Evolutionary conservation across 2,329 filamentous ascomycete species (phyloP).

Genomic region (Hypoxylon rubiginosum): DNA sequence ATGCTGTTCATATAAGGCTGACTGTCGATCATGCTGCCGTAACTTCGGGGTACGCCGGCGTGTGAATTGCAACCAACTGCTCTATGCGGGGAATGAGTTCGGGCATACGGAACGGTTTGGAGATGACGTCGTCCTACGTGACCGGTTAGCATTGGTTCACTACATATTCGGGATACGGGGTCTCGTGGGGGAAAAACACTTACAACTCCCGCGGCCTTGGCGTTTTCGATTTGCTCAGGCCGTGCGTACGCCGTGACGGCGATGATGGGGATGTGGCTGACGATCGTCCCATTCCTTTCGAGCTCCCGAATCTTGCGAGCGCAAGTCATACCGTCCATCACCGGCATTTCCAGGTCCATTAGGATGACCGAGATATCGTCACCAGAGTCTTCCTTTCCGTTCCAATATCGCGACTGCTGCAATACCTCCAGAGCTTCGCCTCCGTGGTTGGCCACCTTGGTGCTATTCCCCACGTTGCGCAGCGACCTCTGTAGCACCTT

Average conservation of each 20-base stretch:
- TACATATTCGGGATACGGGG: too few species aligned
- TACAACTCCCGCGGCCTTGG: conserved; percentile 80
- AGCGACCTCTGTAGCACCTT: conserved; percentile 73
- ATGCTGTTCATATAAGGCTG: conserved; percentile 3
- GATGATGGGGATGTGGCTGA: conserved; percentile 79
- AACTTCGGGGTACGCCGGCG: conserved; percentile 33
- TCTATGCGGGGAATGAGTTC: conserved; percentile 77
- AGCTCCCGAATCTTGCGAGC: conserved; percentile 77
- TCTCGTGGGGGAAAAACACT: conserved; percentile 51
- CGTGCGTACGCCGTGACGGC: conserved; percentile 87
- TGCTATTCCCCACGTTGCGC: conserved; percentile 70
- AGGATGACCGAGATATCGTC: conserved; percentile 75
- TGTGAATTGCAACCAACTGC: conserved; percentile 59
- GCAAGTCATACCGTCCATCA: conserved; percentile 85
- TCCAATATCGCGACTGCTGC: conserved; percentile 69
- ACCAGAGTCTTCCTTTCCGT: conserved; percentile 60
- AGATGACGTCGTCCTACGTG: conserved; percentile 77
- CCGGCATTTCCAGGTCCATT: conserved; percentile 87
- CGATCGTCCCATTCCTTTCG: conserved; percentile 72
- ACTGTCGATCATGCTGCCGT: conserved; percentile 26
- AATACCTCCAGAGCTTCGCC: conserved; percentile 72
- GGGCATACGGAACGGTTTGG: conserved; percentile 84
- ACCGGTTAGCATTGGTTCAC: conserved; percentile 39
- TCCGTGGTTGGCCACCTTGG: conserved; percentile 74
- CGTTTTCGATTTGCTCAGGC: conserved; percentile 78